These are phyloP conservation scores for Tolypocladium ophioglossoides DNA, from an alignment of 2,329 filamentous ascomycete genomes.

Conservation along the genomic window DNA sequence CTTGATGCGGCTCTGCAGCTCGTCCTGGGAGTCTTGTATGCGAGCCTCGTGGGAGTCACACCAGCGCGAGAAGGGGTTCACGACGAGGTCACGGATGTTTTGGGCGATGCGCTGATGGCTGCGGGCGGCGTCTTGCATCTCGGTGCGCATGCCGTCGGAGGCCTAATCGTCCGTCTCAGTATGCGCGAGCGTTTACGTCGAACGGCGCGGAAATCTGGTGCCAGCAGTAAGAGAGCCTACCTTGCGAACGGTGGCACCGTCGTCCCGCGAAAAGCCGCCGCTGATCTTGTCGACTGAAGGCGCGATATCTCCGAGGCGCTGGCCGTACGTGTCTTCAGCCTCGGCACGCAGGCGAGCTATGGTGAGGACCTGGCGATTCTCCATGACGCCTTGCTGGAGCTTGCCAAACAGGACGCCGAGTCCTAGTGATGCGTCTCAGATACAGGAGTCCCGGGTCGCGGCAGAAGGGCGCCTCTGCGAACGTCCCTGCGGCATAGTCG, in stretches of 20 bases:
- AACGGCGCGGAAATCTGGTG: background rate
- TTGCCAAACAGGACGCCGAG: conserved; percentile 92
- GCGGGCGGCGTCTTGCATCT: conserved; percentile 84
- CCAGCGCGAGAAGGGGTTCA: conserved; percentile 91
- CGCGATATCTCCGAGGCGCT: conserved; percentile 70
- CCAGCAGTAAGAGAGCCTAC: conserved; percentile 30
- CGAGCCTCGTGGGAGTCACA: conserved; percentile 89
- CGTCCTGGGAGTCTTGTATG: conserved; percentile 88
- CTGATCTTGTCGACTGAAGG: conserved; percentile 70
- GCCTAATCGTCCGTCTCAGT: conserved; percentile 43
- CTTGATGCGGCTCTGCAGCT: conserved; percentile 84
- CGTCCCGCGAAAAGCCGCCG: conserved; percentile 80
- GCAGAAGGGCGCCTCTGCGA: background rate
- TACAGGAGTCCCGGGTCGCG: background rate
- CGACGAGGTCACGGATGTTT: conserved; percentile 91
- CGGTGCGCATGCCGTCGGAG: conserved; percentile 82
- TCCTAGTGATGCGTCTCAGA: conserved; percentile 33
- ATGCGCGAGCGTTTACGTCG: background rate
- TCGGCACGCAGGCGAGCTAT: conserved; percentile 91
- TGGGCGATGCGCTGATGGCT: conserved; percentile 94
- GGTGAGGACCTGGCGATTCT: conserved; percentile 89
- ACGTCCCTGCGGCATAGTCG: conserved; percentile 86
- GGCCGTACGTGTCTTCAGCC: conserved; percentile 83
- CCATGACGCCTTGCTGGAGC: conserved; percentile 88
- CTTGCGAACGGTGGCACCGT: conserved; percentile 93